These are phyloP conservation scores for Fusarium falciforme DNA, from an alignment of 2,329 filamentous ascomycete genomes.

Conservation along the genomic window DNA sequence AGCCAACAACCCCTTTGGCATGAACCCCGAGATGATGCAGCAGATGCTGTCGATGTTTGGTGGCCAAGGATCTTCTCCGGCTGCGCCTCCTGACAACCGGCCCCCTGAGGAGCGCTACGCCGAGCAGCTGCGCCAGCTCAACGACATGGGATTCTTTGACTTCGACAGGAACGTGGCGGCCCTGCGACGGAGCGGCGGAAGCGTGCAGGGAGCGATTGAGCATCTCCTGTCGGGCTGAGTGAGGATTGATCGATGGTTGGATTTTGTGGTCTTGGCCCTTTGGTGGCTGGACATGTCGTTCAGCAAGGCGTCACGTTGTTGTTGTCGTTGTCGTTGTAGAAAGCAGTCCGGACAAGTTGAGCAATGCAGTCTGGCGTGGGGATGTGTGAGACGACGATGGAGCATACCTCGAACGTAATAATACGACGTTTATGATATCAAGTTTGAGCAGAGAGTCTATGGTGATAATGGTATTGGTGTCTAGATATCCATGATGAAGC, in stretches of 20 bases:
- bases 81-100: conserved; percentile 79
- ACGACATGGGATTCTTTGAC: conserved; percentile 99
- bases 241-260: conserved; percentile 37
- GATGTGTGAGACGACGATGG: conserved; percentile 13
- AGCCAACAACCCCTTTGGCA: conserved; percentile 56
- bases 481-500: not conserved
- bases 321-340: conserved; percentile 9
- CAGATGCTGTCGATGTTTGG: conserved; percentile 64
- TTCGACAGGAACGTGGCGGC: conserved; percentile 94
- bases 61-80: conserved; percentile 54
- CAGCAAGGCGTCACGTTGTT: conserved; percentile 11
- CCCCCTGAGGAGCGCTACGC: conserved; percentile 95
- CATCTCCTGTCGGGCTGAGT: conserved; percentile 63
- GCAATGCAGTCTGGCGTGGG: conserved; percentile 32
- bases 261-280: not conserved
- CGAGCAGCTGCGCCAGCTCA: conserved; percentile 89
- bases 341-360: conserved; percentile 21
- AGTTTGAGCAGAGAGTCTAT: conserved; percentile 16
- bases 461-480: not conserved
- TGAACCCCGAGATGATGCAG: conserved; percentile 67
- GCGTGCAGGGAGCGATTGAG: conserved; percentile 91
- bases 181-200: conserved; percentile 87
- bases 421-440: conserved; percentile 43
- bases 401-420: conserved; percentile 25
- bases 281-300: conserved; percentile 10